Evolutionary conservation across 306 rosid genomes (phyloP).

Genomic region (Ochetophila trinervis): DNA sequence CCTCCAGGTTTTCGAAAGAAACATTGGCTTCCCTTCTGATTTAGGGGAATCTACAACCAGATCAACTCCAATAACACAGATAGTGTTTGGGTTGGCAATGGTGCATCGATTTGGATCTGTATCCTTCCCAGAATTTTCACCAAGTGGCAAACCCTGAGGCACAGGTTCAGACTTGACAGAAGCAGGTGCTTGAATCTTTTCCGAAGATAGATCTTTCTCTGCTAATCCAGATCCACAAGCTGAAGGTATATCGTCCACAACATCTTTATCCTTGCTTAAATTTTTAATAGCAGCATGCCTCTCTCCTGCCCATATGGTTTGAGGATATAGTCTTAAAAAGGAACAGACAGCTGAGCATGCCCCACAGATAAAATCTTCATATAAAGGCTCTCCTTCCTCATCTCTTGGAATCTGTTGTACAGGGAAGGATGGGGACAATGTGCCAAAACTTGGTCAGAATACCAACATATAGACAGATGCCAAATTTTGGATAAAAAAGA

Average conservation of each 20-base stretch:
- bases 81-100: slow-evolving; percentile 26
- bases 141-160: slow-evolving; percentile 31
- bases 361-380: slow-evolving; percentile 78
- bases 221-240: slow-evolving; percentile 46
- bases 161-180: slow-evolving; percentile 39
- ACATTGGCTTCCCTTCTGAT: slow-evolving; percentile 56
- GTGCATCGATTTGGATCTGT: slow-evolving; percentile 23
- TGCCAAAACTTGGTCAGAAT: background rate
- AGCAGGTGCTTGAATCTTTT: slow-evolving; percentile 22
- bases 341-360: slow-evolving; percentile 73
- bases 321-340: slow-evolving; percentile 69
- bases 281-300: slow-evolving; percentile 36
- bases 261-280: slow-evolving; percentile 56
- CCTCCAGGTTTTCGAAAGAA: slow-evolving; percentile 89
- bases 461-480: background rate
- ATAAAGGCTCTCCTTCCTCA: slow-evolving; percentile 88
- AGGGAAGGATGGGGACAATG: slow-evolving; percentile 9
- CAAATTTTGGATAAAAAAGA: background rate
- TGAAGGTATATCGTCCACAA: slow-evolving; percentile 44
- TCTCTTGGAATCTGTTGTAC: slow-evolving; percentile 80
- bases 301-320: slow-evolving; percentile 45
- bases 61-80: slow-evolving; percentile 65
- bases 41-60: slow-evolving; percentile 36
- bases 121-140: slow-evolving; percentile 36
- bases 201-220: slow-evolving; percentile 25